Evolutionary conservation across 2,329 filamentous ascomycete genomes (phyloP).

Genomic region (Xylaria sp.): DNA sequence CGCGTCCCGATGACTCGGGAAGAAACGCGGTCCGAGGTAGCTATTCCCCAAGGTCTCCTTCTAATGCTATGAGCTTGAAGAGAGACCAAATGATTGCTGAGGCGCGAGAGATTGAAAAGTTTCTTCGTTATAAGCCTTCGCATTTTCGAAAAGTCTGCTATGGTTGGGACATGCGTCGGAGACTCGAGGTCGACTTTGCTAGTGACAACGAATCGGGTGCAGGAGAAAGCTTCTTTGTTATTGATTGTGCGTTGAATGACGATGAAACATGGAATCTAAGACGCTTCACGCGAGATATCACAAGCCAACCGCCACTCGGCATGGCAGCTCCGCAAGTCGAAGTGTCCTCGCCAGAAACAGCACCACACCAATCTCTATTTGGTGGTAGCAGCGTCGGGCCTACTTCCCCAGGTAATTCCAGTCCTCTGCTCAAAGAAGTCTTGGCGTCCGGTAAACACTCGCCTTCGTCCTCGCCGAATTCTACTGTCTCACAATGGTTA

Average conservation of each 20-base stretch:
- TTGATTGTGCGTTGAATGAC: constrained; percentile 77
- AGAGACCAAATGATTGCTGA: constrained; percentile 78
- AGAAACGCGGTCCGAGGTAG: constrained; percentile 74
- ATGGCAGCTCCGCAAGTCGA: constrained; percentile 14
- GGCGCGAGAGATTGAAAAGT: constrained; percentile 83
- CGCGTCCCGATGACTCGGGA: constrained; percentile 77
- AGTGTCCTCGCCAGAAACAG: constrained; percentile 28
- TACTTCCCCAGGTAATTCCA: constrained; percentile 39
- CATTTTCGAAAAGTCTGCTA: constrained; percentile 82
- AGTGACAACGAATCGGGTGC: constrained; percentile 79
- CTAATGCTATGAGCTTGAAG: constrained; percentile 76
- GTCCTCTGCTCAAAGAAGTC: constrained; percentile 39
- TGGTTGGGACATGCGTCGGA: constrained; percentile 92
- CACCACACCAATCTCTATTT: constrained; percentile 48
- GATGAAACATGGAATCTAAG: constrained; percentile 58
- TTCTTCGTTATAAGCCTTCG: constrained; percentile 75
- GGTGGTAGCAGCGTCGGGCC: constrained; percentile 42
- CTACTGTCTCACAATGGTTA: constrained; percentile 47
- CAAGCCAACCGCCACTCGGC: constrained; percentile 30
- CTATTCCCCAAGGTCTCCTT: constrained; percentile 84
- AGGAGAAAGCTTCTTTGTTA: constrained; percentile 80
- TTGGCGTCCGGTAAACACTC: constrained; percentile 44
- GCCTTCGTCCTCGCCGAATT: constrained; percentile 29
- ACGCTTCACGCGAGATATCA: constrained; percentile 56
- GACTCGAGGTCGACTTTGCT: constrained; percentile 88